Evolutionary conservation across 192 early-diverging fungal species (phyloP).

Genomic region (Backusella westeae): DNA sequence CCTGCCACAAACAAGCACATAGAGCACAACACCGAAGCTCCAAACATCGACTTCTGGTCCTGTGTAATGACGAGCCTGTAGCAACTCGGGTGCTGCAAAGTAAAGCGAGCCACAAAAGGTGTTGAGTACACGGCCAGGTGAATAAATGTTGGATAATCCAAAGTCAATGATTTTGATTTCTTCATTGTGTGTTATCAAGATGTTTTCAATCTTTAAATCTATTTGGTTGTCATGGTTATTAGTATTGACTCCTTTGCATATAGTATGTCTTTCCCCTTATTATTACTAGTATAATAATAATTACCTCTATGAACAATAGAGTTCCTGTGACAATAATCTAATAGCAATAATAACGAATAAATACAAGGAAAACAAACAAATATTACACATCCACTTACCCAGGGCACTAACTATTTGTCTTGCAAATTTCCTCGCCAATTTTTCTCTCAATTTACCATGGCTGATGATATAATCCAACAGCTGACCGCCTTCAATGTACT

Average conservation of each 20-base stretch:
- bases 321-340: constrained; percentile 29
- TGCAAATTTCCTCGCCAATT: constrained; percentile 73
- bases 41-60: constrained; percentile 89
- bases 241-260: background rate
- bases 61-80: constrained; percentile 73
- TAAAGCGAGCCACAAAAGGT: constrained; percentile 70
- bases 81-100: constrained; percentile 85
- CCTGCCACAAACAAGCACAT: constrained; percentile 79
- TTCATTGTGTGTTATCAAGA: constrained; percentile 64
- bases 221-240: background rate
- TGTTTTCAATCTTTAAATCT: constrained; percentile 83
- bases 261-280: background rate
- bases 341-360: background rate
- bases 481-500: constrained; percentile 78
- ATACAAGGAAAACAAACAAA: background rate
- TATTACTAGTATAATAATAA: background rate
- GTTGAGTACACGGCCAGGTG: constrained; percentile 43
- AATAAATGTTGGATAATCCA: constrained; percentile 78
- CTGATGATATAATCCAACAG: constrained; percentile 83
- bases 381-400: constrained; percentile 8
- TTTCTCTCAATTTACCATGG: constrained; percentile 76
- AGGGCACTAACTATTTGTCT: constrained; percentile 72
- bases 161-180: constrained; percentile 89
- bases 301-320: constrained; percentile 27
- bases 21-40: constrained; percentile 84